phyloP scores from a whole-genome alignment of 371 early-diverging fungal genomes.

The Sporodiniella umbellata region DNA sequence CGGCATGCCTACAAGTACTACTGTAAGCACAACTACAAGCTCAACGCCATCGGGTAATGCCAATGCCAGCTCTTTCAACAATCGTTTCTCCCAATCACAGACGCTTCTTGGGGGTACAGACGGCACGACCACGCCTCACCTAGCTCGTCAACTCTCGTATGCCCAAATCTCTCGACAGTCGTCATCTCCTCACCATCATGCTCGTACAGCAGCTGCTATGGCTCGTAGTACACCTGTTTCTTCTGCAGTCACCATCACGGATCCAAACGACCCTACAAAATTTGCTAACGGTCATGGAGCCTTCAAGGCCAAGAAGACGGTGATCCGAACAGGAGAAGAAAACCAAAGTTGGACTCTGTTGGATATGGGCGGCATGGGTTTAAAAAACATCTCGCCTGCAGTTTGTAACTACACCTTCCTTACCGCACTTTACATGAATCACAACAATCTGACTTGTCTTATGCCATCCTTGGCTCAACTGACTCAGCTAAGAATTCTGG shows the following conservation, averaged over 20 bases:
- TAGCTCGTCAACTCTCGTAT: slow-evolving; percentile 71
- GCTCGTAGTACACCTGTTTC: slow-evolving; percentile 43
- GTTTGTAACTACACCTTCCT: slow-evolving; percentile 82
- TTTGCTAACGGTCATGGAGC: slow-evolving; percentile 4
- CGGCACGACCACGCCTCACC: slow-evolving; percentile 32
- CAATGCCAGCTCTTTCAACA: not conserved
- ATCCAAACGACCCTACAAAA: slow-evolving; percentile 61
- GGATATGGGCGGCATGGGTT: slow-evolving; percentile 92
- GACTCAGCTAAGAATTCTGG: slow-evolving; percentile 64
- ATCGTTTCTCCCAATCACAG: slow-evolving; percentile 1
- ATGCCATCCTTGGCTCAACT: slow-evolving; percentile 73
- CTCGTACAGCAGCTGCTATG: slow-evolving; percentile 76
- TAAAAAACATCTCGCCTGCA: slow-evolving; percentile 71
- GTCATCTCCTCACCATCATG: slow-evolving; percentile 85
- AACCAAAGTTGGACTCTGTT: slow-evolving; percentile 70
- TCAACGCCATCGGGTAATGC: too few species aligned
- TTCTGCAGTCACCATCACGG: slow-evolving; percentile 60
- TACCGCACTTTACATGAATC: slow-evolving; percentile 90
- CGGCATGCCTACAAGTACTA: not conserved
- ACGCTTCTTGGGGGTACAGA: not conserved
- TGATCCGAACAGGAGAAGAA: slow-evolving; percentile 1
- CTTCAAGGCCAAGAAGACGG: not conserved
- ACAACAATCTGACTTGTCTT: slow-evolving; percentile 84
- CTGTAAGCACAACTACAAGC: too few species aligned
- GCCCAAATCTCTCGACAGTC: slow-evolving; percentile 75